Conservation (phyloP, 2,329 filamentous ascomycete species). For the Colletotrichum spinosum region DNA sequence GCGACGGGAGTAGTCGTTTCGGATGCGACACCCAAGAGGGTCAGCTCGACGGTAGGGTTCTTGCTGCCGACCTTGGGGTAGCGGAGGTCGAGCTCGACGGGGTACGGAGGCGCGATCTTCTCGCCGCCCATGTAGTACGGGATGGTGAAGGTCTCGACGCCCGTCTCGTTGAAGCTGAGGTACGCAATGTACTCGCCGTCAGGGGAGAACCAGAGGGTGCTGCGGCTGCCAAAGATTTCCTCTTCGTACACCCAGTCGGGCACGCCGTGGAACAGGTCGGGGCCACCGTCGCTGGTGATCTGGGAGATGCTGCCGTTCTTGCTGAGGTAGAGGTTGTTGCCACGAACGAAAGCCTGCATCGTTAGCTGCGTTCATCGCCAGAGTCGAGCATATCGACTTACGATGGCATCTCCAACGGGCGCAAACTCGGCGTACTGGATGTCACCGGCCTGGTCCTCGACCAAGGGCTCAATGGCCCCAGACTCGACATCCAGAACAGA, state of each 20-base stretch:
- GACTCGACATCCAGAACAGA: slow-evolving; percentile 71
- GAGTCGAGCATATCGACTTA: background rate
- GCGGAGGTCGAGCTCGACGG: slow-evolving; percentile 69
- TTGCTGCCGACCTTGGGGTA: slow-evolving; percentile 78
- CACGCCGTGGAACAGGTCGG: slow-evolving; percentile 72
- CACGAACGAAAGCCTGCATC: slow-evolving; percentile 69
- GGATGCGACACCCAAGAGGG: slow-evolving; percentile 65
- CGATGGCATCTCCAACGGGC: slow-evolving; percentile 65
- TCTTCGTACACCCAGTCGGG: slow-evolving; percentile 89
- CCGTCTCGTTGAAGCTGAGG: slow-evolving; percentile 86
- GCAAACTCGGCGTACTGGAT: slow-evolving; percentile 76
- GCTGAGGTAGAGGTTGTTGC: slow-evolving; percentile 73
- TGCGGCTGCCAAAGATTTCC: slow-evolving; percentile 75
- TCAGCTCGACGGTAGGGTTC: slow-evolving; percentile 73
- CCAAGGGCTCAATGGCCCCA: slow-evolving; percentile 65
- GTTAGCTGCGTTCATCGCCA: background rate
- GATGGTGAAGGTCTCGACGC: slow-evolving; percentile 73
- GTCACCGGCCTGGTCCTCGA: slow-evolving; percentile 70
- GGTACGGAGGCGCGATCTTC: slow-evolving; percentile 69
- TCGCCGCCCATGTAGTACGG: slow-evolving; percentile 74
- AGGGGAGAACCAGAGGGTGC: slow-evolving; percentile 94
- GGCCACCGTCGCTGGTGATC: slow-evolving; percentile 69
- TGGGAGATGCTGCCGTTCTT: slow-evolving; percentile 64
- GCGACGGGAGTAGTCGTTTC: slow-evolving; percentile 58
- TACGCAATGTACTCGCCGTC: slow-evolving; percentile 93